A percentile compares a stretch with the other conserved stretches of the same genome.
phyloP scores from a whole-genome alignment of 495 filamentous ascomycete genomes.

The Aspergillus homomorphus region DNA sequence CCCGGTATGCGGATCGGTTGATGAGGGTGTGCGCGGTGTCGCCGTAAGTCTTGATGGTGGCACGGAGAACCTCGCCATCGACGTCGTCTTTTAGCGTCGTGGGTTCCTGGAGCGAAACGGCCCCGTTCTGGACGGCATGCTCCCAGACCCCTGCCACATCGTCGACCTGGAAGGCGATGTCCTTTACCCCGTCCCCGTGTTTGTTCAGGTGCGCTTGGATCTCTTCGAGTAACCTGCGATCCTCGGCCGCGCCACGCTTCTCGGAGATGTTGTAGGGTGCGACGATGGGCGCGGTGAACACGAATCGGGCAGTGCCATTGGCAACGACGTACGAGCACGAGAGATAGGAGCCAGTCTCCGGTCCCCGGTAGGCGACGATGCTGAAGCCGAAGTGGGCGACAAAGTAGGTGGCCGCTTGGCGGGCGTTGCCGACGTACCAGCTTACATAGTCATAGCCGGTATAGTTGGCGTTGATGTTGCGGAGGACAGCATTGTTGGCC shows the following conservation, averaged over 20 bases:
- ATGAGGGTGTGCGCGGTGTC: slow-evolving; percentile 78
- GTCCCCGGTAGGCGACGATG: slow-evolving; percentile 64
- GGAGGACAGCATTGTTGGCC: slow-evolving; percentile 1
- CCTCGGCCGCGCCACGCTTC: slow-evolving; percentile 16
- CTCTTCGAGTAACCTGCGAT: slow-evolving; percentile 52
- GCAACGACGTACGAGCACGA: slow-evolving; percentile 65
- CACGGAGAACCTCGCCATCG: slow-evolving; percentile 51
- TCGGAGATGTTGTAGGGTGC: slow-evolving; percentile 23
- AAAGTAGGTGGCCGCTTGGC: slow-evolving; percentile 72
- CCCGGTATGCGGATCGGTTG: slow-evolving; percentile 54
- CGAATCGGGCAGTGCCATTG: slow-evolving; percentile 64
- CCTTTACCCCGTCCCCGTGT: slow-evolving; percentile 76
- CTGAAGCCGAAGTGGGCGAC: slow-evolving; percentile 66
- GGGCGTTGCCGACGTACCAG: slow-evolving; percentile 81
- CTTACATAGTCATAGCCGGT: slow-evolving; percentile 70
- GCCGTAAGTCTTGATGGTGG: slow-evolving; percentile 69
- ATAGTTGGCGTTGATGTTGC: slow-evolving; percentile 34
- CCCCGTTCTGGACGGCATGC: slow-evolving; percentile 57
- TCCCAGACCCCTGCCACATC: slow-evolving; percentile 61
- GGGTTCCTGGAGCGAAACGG: slow-evolving; percentile 55
- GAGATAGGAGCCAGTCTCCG: slow-evolving; percentile 69
- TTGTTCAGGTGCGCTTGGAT: slow-evolving; percentile 63
- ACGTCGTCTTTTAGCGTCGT: slow-evolving; percentile 37
- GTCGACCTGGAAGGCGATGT: slow-evolving; percentile 76
- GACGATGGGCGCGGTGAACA: slow-evolving; percentile 66